Conservation (phyloP, 371 early-diverging fungal genomes). For the Funneliformis caledonium region DNA sequence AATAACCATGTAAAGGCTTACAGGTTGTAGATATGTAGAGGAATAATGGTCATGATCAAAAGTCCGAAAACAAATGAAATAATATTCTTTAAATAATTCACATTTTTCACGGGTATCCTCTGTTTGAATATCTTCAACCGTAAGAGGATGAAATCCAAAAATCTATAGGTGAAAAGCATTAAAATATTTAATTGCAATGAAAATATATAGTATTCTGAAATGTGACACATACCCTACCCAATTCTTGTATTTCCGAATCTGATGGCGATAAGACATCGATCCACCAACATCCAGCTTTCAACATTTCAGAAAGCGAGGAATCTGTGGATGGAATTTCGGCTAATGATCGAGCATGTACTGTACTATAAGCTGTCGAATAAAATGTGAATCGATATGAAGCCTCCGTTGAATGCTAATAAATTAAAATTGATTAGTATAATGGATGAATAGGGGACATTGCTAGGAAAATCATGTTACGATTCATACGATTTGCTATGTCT, state of each 20-base stretch:
- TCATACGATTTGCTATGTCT: no score
- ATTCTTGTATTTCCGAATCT: slow-evolving; percentile 72
- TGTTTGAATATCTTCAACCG: slow-evolving; percentile 90
- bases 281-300: slow-evolving; percentile 77
- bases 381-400: slow-evolving; percentile 57
- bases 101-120: slow-evolving; percentile 93
- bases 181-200: neutral
- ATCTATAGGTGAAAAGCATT: slow-evolving; percentile 42
- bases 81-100: slow-evolving; percentile 90
- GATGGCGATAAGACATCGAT: slow-evolving; percentile 83
- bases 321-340: slow-evolving; percentile 50
- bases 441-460: neutral
- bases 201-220: slow-evolving; percentile 5
- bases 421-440: neutral
- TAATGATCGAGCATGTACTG: slow-evolving; percentile 56
- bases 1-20: slow-evolving; percentile 86
- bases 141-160: slow-evolving; percentile 82
- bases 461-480: no score
- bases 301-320: slow-evolving; percentile 47
- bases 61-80: slow-evolving; percentile 87
- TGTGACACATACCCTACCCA: slow-evolving; percentile 60
- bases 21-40: slow-evolving; percentile 73
- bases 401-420: slow-evolving; percentile 21
- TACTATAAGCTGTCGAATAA: slow-evolving; percentile 59
- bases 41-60: slow-evolving; percentile 75